These are phyloP conservation scores for Balakata baccata DNA, from an alignment of 345 rosid species.

Conservation along the genomic window DNA sequence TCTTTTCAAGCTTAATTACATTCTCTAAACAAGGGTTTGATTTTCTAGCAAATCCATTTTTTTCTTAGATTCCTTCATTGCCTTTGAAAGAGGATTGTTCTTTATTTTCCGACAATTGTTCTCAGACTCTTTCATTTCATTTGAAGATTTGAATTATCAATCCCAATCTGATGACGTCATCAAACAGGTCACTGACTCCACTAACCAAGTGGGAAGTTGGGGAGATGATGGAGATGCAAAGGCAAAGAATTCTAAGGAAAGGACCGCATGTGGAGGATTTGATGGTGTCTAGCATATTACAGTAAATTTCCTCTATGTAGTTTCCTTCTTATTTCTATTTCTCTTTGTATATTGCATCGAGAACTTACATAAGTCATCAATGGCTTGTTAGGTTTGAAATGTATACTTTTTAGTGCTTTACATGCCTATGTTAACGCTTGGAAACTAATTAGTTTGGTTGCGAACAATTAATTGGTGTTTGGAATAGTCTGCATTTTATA, in stretches of 20 bases:
- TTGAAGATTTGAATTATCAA: too few species aligned
- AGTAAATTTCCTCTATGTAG: slow-evolving; percentile 11
- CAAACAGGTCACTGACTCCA: slow-evolving; percentile 49
- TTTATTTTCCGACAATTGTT: too few species aligned
- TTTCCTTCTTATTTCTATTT: neutral
- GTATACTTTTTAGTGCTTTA: too few species aligned
- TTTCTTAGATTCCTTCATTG: too few species aligned
- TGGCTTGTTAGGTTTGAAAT: too few species aligned
- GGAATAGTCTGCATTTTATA: neutral
- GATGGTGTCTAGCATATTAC: slow-evolving; percentile 1
- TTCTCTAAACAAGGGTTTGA: too few species aligned
- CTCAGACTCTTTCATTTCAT: neutral
- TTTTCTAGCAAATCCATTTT: neutral
- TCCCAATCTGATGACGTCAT: slow-evolving; percentile 45
- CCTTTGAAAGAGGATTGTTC: too few species aligned
- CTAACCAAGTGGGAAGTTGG: slow-evolving; percentile 14
- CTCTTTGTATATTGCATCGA: neutral
- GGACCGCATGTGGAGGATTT: neutral
- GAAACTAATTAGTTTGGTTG: too few species aligned
- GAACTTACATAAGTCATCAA: slow-evolving; percentile 8
- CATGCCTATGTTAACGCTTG: too few species aligned
- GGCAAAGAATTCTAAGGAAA: too few species aligned
- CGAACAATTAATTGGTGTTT: too few species aligned
- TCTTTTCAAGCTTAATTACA: neutral
- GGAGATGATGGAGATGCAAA: slow-evolving; percentile 6